Base-by-base conservation (phyloP, 768 basidiomycete species). In the Rickenella mellea region DNA sequence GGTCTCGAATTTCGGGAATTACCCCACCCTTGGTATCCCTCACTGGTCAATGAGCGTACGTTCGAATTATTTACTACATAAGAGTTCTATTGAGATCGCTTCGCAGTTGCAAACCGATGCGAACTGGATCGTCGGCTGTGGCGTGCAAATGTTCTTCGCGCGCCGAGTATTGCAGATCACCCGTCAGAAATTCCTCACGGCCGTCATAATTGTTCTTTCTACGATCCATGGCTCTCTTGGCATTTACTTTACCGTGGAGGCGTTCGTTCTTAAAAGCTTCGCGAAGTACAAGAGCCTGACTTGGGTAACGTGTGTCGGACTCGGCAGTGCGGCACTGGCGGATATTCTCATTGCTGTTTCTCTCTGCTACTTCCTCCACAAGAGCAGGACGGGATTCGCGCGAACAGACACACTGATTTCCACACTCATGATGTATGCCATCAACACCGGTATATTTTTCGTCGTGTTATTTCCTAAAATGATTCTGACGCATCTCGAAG, bases 101-200 rank as follows among this genome's bases (percentile, higher is more conserved):
- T n/a, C n/a, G n/a, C n/a, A n/a, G n/a, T n/a, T n/a, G n/a, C n/a
- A n/a, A n/a, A n/a, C n/a, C n/a, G n/a, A n/a, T n/a, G n/a, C n/a
- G n/a, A n/a, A n/a, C n/a, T n/a, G n/a, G n/a, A n/a, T n/a, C n/a
- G n/a, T n/a, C n/a, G n/a, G n/a, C n/a, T n/a, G n/a, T n/a, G n/a
- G n/a, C n/a, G n/a, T n/a, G n/a, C n/a, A n/a, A n/a, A 74, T 71
- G 47, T 75, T 72, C 55, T 75, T 74, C 50, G 70, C 70, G 27
- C 70, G 68, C 9, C 66, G 73, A 39, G 68, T 73, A 12, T 71
- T 67, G 68, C 65, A 66, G 53, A 62, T 71, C 71, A 51, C 71
- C 36, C 44, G 55, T 33, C 72, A 71, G 51, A 42, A 53, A 39
- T 49, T 62, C 45, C 43, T 73, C 27, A 72, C 69, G 21, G 53